Evolutionary conservation across 345 rosid genomes (phyloP).

Genomic region (Cochlearia excelsa): DNA sequence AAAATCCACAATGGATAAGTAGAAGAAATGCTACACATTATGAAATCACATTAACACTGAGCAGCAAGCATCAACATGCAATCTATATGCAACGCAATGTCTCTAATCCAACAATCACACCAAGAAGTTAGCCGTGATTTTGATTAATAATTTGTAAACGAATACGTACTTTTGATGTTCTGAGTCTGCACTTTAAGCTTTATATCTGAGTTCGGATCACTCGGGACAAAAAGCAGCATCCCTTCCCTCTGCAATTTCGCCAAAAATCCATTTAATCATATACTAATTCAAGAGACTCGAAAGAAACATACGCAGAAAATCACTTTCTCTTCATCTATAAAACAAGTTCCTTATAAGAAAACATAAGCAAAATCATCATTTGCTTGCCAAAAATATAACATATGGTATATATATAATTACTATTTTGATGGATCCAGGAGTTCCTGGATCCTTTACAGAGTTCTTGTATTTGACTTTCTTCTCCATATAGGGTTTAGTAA

Average conservation of each 20-base stretch:
- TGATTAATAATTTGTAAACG: background rate
- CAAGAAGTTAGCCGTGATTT: background rate
- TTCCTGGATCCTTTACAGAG: slow-evolving; percentile 73
- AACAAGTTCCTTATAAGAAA: too few species aligned
- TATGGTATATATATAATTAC: slow-evolving; percentile 35
- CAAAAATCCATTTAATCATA: background rate
- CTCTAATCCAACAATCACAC: background rate
- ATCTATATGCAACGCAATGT: background rate
- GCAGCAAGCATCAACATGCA: background rate
- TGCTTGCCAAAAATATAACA: background rate
- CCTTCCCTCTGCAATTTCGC: slow-evolving; percentile 47
- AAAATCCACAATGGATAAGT: slow-evolving; percentile 14
- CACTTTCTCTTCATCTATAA: too few species aligned
- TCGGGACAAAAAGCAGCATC: slow-evolving; percentile 60
- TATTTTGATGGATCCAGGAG: slow-evolving; percentile 61
- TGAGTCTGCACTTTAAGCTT: slow-evolving; percentile 66
- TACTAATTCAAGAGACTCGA: background rate
- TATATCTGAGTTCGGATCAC: slow-evolving; percentile 58
- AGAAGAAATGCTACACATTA: slow-evolving; percentile 3
- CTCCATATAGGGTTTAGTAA: slow-evolving; percentile 17
- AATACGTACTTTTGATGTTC: slow-evolving; percentile 56
- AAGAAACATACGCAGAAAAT: background rate
- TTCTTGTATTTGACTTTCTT: slow-evolving; percentile 76
- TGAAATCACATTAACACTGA: background rate
- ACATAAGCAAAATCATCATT: too few species aligned